A percentile compares a stretch with the other conserved stretches of the same genome.
Conservation (phyloP, 805 yeast genomes). For the Candida manassasensis region DNA sequence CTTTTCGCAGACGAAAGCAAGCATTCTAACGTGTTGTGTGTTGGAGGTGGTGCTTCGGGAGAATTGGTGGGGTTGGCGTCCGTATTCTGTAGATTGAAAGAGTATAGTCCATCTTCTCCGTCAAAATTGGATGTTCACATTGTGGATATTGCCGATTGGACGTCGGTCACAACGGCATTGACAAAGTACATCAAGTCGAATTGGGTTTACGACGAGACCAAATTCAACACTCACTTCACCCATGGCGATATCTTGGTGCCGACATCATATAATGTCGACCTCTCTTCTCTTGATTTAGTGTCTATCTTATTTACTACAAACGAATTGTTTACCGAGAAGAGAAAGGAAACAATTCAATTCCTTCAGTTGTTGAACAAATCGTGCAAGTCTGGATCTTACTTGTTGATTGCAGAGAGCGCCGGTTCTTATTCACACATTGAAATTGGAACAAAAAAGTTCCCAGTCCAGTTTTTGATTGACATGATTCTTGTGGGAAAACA, state of each 20-base stretch:
- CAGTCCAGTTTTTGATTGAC: slow-evolving; percentile 76
- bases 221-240: slow-evolving; percentile 24
- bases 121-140: slow-evolving; percentile 45
- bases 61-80: slow-evolving; percentile 67
- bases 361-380: slow-evolving; percentile 46
- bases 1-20: slow-evolving; percentile 29
- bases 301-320: slow-evolving; percentile 83
- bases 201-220: slow-evolving; percentile 46
- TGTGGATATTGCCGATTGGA: slow-evolving; percentile 81
- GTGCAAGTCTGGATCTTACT: slow-evolving; percentile 53
- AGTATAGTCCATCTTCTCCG: slow-evolving; percentile 24
- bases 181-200: slow-evolving; percentile 38
- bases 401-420: slow-evolving; percentile 80
- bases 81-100: slow-evolving; percentile 43
- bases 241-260: slow-evolving; percentile 27
- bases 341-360: slow-evolving; percentile 53
- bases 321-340: slow-evolving; percentile 72
- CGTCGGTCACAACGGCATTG: slow-evolving; percentile 43
- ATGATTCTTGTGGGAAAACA: slow-evolving; percentile 57
- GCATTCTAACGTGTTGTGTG: slow-evolving; percentile 45
- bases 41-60: slow-evolving; percentile 92
- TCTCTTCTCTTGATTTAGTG: slow-evolving; percentile 41
- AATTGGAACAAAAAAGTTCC: slow-evolving; percentile 73
- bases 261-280: slow-evolving; percentile 7
- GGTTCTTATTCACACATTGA: slow-evolving; percentile 82